Evolutionary conservation across 805 yeast species (phyloP), one percentile per base, ranked within the genome.

Genomic region (Pichia deserticola): DNA sequence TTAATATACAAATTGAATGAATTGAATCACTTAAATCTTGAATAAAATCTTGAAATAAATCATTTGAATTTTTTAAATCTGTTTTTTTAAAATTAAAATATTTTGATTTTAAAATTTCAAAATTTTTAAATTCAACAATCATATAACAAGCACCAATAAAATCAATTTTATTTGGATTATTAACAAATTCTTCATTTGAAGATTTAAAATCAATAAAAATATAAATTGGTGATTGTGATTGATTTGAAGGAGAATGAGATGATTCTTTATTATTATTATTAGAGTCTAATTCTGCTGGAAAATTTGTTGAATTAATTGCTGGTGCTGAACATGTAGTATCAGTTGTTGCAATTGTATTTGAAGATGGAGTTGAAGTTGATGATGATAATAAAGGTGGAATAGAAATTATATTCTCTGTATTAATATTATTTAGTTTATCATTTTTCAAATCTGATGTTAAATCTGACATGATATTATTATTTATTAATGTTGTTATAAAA

Each of bases 21-120:
- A 50, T 50, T 8, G 53, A 43, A 15, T 51, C 53, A 12, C 41
- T 50, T 15, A 51, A 37, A 10, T 36, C n/a, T 38, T 51, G 43
- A 15, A 51, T 47, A 8, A 43, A 43, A 13, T 35, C 15, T 27
- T 44, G 49, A 33, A 51, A 44, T 12, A 41, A 36, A 4, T 5
- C 25, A 27, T 11, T 20, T 25, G 35, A 13, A 13, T 5, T 20
- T n/a, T 7, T 15, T n/a, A 13, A 28, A 36, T 33, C 13, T 13
- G 7, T 15, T 13, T 34, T 29, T n/a, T 7, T n/a, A 35, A 43
- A 43, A 12, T 32, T 20, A 35, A 43, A 35, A 27, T 27, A 36
- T 33, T 45, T 41, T 34, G 27, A 44, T 25, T 36, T 30, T 7
- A 36, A 28, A 9, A 40, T 25, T 10, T 15, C 4, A 36, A 38